Evolutionary conservation across 371 early-diverging fungal genomes (phyloP), one percentile per base, ranked within the genome.

Genomic region (Mucor velutinosus): DNA sequence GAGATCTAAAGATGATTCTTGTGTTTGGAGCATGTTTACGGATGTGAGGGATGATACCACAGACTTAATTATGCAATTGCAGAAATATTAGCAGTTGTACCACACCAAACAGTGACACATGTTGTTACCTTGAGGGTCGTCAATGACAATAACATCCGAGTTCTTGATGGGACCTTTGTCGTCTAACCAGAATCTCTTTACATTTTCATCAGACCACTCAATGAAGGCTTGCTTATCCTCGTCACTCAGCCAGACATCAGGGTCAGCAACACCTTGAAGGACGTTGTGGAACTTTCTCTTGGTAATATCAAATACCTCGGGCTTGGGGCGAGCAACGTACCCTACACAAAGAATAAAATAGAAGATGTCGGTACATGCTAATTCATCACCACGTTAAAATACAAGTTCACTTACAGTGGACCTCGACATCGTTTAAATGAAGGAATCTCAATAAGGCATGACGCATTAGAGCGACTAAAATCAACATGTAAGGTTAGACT

Each of bases 281-380:
- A 94, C 89, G 76, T 95, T 95, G 76, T 95, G 96, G 76, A 94
- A 90, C 71, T 94, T 93, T 76, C 90, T 82, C 74, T 94, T 94
- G 55, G 94, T 94, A 57, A 93, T 91, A 64, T 91, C 89, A 79
- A 93, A 93, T 10, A 94, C 89, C 60, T 89, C 90, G 10, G 93
- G 92, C 65, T 90, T 90, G 47, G 93, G 93, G 60, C 90, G 86
- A 65, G 89, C 85, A 43, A 92, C 92, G 70, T 81, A 89, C 91
- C 90, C 84, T 84, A 63, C 7, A 21, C 1, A 49, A 47, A 57
- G 17, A 56, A 60, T n/a, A 47, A 29, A 32, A 56, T 2, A 37
- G 2, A 27, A 27, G 27, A 7, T 56, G 56, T 56, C 15, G 32
- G 29, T 56, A 17, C 29, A 27, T 29, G 32, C 29, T n/a, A n/a